phyloP scores from a whole-genome alignment of 2,329 filamentous ascomycete species.

The Apiospora aurea region DNA sequence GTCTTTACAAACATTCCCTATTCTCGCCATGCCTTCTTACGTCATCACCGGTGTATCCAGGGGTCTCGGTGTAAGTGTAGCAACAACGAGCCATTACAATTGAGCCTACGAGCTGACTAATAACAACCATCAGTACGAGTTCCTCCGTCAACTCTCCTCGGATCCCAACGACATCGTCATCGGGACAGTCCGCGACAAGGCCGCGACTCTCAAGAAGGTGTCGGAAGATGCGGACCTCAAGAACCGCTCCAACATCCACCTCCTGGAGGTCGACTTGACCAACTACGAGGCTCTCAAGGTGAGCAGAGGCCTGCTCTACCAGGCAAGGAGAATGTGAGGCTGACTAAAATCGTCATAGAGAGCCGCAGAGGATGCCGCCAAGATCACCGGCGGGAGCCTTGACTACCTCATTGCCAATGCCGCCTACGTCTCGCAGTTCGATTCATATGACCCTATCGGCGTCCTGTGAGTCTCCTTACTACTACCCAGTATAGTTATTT shows the following conservation, averaged over 20 bases:
- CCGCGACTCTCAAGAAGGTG: constrained; percentile 51
- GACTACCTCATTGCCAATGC: constrained; percentile 20
- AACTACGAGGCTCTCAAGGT: constrained; percentile 48
- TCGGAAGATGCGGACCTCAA: constrained; percentile 44
- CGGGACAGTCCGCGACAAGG: constrained; percentile 56
- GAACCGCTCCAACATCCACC: constrained; percentile 50
- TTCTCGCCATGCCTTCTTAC: constrained; percentile 32
- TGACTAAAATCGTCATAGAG: neutral
- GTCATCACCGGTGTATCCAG: constrained; percentile 34
- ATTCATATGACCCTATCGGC: neutral
- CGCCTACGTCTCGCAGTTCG: constrained; percentile 24
- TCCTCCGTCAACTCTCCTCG: constrained; percentile 53
- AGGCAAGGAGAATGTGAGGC: too few relatives aligned
- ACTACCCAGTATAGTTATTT: neutral
- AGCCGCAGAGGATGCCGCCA: constrained; percentile 23
- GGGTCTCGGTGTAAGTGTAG: constrained; percentile 33
- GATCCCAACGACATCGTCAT: constrained; percentile 53
- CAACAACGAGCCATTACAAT: neutral
- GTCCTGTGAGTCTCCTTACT: neutral
- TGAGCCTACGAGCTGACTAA: neutral
- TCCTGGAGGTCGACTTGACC: constrained; percentile 54
- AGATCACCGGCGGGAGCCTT: constrained; percentile 2
- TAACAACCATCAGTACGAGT: constrained; percentile 50
- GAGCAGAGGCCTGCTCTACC: neutral
- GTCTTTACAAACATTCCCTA: neutral